Conservation (phyloP, 2,329 filamentous ascomycete genomes). For the Ceratocystis destructans region DNA sequence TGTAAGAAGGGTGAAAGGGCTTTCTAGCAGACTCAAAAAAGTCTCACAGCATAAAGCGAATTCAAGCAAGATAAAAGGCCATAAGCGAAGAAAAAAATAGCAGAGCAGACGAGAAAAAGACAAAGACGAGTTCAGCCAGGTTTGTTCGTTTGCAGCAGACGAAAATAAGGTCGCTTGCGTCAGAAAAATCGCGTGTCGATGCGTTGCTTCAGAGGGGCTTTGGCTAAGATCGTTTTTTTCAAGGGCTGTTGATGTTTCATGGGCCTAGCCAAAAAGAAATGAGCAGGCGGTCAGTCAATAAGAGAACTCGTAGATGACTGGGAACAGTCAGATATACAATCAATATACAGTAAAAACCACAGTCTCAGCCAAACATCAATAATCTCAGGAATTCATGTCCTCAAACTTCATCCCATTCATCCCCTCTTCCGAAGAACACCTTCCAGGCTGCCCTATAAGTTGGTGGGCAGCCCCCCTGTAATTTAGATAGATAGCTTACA, state of each 20-base stretch:
- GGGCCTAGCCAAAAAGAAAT: neutral
- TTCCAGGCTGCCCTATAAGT: neutral
- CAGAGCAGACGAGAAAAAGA: neutral
- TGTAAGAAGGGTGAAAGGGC: neutral
- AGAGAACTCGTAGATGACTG: neutral
- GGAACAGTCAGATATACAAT: neutral
- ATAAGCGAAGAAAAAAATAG: neutral
- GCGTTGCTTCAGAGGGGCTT: neutral
- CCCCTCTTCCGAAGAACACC: neutral
- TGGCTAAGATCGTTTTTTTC: neutral
- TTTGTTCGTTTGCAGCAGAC: neutral
- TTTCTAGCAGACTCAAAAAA: no score
- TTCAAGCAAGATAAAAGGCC: neutral
- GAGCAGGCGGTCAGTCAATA: neutral
- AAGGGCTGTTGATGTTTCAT: constrained; percentile 5
- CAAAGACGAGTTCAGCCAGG: neutral
- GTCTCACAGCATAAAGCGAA: neutral
- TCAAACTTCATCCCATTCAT: no score
- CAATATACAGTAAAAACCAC: neutral
- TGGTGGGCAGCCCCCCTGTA: neutral
- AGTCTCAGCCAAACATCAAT: neutral
- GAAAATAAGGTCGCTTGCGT: constrained; percentile 8
- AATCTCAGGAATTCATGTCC: neutral
- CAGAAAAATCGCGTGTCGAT: constrained; percentile 2
- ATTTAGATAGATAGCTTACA: neutral